A percentile compares a stretch with the other conserved stretches of the same genome.
Evolutionary conservation across 176 grass and related monocot genomes (phyloP).

Genomic region (Thinopyrum elongatum): DNA sequence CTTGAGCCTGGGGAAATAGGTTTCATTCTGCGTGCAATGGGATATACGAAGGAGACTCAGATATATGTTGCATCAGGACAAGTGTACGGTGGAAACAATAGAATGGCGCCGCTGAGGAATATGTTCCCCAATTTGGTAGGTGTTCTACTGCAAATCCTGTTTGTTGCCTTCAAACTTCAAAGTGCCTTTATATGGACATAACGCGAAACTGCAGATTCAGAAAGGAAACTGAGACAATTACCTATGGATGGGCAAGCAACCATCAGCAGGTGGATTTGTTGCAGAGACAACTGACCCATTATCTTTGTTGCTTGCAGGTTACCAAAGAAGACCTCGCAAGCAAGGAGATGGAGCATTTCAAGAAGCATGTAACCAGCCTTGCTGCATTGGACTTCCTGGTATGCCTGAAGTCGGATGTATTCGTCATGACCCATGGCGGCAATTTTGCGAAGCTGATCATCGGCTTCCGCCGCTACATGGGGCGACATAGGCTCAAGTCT

Average conservation of each 20-base stretch:
- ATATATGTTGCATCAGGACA: constrained; percentile 99
- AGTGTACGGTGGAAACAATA: constrained; percentile 86
- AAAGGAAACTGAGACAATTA: not conserved
- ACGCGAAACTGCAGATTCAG: not conserved
- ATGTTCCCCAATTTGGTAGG: constrained; percentile 95
- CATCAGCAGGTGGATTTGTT: not conserved
- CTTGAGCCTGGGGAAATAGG: constrained; percentile 97
- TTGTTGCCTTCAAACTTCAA: not conserved
- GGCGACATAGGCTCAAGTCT: constrained; percentile 78
- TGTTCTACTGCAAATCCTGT: not conserved
- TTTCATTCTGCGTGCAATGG: constrained; percentile 85
- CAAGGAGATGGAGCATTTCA: constrained; percentile 82
- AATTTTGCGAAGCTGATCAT: constrained; percentile 97
- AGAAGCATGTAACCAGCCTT: constrained; percentile 94
- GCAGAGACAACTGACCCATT: not conserved
- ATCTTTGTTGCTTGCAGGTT: constrained; percentile 43
- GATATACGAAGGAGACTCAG: constrained; percentile 88
- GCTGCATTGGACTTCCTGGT: constrained; percentile 92
- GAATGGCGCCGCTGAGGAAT: constrained; percentile 90
- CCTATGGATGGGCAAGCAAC: not conserved
- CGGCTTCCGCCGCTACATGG: constrained; percentile 81
- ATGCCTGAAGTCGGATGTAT: constrained; percentile 91
- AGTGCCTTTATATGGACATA: not conserved
- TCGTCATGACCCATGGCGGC: constrained; percentile 95
- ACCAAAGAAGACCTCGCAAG: constrained; percentile 90